Base-by-base conservation (phyloP, 2,329 filamentous ascomycete species). In the Chaetomium olivaceum region DNA sequence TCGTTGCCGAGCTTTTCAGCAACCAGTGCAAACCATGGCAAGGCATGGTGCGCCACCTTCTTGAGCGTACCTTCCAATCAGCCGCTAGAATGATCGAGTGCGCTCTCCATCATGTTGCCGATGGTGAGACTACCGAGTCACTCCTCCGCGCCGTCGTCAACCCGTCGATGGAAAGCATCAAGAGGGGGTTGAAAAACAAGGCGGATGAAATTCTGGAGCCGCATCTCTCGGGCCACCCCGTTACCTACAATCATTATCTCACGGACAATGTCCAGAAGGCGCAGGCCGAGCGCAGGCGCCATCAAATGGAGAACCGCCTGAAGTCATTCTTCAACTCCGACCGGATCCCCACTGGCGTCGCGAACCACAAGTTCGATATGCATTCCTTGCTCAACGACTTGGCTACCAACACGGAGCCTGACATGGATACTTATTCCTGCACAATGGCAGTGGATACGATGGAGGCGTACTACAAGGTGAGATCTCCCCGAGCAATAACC, bases 181-280 rank as follows among this genome's bases (percentile, higher is more conserved):
- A 69, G 43, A 8, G 12, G 1, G 52, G 63, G 2, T 60, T 77
- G 7, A 56, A 63, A 0, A 51, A 19, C 25, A 76, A 77, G 65
- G 58, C 73, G 1, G 52, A 63, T 6, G 74, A 76, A 60, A 58
- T 78, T 1, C 25, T 78, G 9, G 60, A 52, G 11, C 71, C 72
- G 2, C 73, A 77, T 57, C 36, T 67, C 3, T 46, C 36, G 2
- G 63, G 68, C 0, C 78, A 80, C 61, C 77, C 78, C 0, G 79
- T 80, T 43, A 80, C 78, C 0, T 80, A 80, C 64, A 78, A 80
- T 61, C 73, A 76, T 55, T 72, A 77, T 51, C 68, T 80, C 3
- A 77, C 74, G 0, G 74, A 78, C 8, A 76, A 67, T 1, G 68
- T 80, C 1, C 74, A 78, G 58, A 73, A 74, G 31, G 71, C 71